Percentiles rank a stretch among this genome's conserved stretches.
Evolutionary conservation across 345 rosid species (phyloP).

Genomic region (Citrus glauca): DNA sequence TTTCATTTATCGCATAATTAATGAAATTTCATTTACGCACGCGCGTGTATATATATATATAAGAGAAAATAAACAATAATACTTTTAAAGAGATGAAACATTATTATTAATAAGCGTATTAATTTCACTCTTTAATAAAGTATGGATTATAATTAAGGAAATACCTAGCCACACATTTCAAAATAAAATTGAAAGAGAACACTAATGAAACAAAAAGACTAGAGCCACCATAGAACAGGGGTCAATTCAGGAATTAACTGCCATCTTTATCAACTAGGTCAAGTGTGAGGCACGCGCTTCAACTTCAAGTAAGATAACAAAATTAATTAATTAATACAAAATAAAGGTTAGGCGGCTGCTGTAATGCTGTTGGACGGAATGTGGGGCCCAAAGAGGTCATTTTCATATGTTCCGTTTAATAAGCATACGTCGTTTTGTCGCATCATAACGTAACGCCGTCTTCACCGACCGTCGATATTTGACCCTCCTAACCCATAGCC

Average conservation of each 20-base stretch:
- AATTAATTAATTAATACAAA: not conserved
- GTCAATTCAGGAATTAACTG: not conserved
- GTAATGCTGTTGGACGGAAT: not conserved
- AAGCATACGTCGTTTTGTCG: not conserved
- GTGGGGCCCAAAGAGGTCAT: not conserved
- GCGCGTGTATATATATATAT: too few species aligned
- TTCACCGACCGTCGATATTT: slow-evolving; percentile 30
- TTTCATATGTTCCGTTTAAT: slow-evolving; percentile 9
- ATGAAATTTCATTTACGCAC: too few species aligned
- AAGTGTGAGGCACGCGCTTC: not conserved
- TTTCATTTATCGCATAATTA: fast-evolving
- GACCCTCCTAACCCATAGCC: slow-evolving; percentile 12
- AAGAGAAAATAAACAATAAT: too few species aligned
- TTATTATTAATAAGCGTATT: too few species aligned
- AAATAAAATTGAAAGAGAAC: not conserved
- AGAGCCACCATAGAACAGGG: not conserved
- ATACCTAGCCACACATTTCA: not conserved
- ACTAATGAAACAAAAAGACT: not conserved
- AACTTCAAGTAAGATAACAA: not conserved
- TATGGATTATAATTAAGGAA: not conserved
- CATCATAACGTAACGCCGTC: slow-evolving; percentile 1
- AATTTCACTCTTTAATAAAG: too few species aligned
- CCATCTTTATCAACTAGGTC: not conserved
- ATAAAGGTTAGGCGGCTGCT: slow-evolving; percentile 16
- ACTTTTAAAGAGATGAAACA: too few species aligned